Evolutionary conservation across 2,329 filamentous ascomycete genomes (phyloP), one percentile per base, ranked within the genome.

Genomic region (Proliferodiscus dingleyae): DNA sequence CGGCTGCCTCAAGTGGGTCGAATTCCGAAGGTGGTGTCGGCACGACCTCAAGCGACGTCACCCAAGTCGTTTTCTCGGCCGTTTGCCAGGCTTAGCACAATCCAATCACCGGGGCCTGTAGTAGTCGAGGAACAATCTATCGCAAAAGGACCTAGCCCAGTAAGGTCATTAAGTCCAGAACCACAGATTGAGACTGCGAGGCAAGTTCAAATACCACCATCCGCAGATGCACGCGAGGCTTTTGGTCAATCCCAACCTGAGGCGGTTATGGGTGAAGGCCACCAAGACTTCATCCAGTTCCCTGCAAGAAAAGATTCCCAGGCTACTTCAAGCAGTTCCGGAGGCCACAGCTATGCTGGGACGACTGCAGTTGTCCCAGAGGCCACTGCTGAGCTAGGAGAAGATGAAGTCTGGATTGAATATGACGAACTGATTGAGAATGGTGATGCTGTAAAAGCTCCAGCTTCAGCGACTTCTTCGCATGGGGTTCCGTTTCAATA

Each of bases 361-460:
- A 79, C 82, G 3, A 86, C 81, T 13, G 83, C 86, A 5, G 68
- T 88, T 2, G 71, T 86, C 18, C 85, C 85, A 0, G 68, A 71
- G 3, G 72, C 78, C 1, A 72, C 71, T 36, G 79, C 81, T 3
- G 82, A 80, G 0, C 74, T 83, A 41, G 91, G 95, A 66, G 87
- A 94, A 54, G 91, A 96, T 57, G 91, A 96, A 61, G 77, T 95
- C 2, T 97, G 91, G 91, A 83, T 90, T 48, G 91, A 97, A 66
- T 96, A 94, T 61, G 83, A 97, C 54, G 91, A 96, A 57, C 70
- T 96, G 10, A 77, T 96, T 43, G 86, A 87, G 42, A 83, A 87
- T 9, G 75, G 74, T 9, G 74, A 73, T 8, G 62, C 63, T 1
- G 47, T 60, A 24, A 69, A 70, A 51, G 66, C 66, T 1, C 72